Base-by-base conservation (phyloP, 2,329 filamentous ascomycete species). In the Fonsecaea monophora region DNA sequence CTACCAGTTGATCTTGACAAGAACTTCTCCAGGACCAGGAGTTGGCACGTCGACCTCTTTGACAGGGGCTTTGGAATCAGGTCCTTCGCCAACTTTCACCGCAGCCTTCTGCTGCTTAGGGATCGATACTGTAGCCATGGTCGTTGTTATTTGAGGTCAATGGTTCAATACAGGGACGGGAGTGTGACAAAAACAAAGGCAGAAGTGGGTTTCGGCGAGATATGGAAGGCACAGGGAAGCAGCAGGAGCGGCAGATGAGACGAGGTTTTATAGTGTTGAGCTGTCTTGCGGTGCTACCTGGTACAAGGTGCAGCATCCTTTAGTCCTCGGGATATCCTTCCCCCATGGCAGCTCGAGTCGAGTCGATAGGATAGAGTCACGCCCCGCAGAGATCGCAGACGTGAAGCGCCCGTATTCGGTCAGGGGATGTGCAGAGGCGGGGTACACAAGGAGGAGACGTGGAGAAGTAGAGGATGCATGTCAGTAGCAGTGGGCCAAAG, bases 1-100 rank as follows among this genome's bases (percentile, higher is more conserved):
- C 32, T 58, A 37, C 85, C 87, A 96, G 81, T 93, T 93, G 85
- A 96, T 86, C 81, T 96, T 94, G 82, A 97, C 83, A 70, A 97
- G 90, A 72, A 97, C 91, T 81, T 97, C 91, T 82, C 96, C 92
- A 56, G 93, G 89, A 18, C 89, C 92, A 38, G 94, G 94, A 78
- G 89, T 86, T 68, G 84, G 85, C 56, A 97, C 93, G 72, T 91
- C 89, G 75, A 97, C 94, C 81, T 79, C 72, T 64, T 79, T 78
- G 8, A 71, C 63, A 3, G 72, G 71, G 6, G 71, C 71, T 42
- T 63, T 73, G 32, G 71, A 64, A 58, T 67, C 62, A 13, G 61
- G 42, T 10, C 72, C 72, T 10, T 53, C 59, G 35, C 72, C 72
- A 4, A 66, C 61, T 40, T 69, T 69, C 42, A 73, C 70, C 37